These are phyloP conservation scores for Elongisporangium anandrum DNA, from an alignment of 352 stramenopile genomes.

Conservation along the genomic window DNA sequence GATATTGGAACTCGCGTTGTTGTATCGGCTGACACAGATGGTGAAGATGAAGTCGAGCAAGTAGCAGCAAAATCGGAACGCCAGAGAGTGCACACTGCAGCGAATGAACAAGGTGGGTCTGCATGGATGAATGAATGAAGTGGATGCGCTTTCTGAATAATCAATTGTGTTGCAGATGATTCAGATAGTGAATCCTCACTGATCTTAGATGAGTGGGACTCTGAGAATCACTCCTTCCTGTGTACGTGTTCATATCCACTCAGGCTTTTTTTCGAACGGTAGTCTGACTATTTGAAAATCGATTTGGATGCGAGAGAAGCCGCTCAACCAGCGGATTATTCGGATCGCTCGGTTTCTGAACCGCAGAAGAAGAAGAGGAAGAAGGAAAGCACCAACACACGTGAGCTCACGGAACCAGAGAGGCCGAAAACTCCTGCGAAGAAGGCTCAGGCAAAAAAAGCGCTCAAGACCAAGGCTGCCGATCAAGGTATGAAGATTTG, in stretches of 20 bases:
- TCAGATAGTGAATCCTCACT: background rate
- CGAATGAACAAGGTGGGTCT: background rate
- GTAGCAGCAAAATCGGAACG: background rate
- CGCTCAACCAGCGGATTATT: background rate
- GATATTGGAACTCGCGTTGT: background rate
- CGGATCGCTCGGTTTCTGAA: background rate
- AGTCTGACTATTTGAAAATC: no score
- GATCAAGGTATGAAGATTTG: background rate
- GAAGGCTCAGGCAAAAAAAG: background rate
- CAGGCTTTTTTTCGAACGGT: no score
- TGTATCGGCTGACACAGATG: background rate
- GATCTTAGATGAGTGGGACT: background rate
- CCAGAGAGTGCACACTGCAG: background rate
- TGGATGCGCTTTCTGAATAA: background rate
- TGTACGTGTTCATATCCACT: no score
- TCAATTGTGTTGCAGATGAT: background rate
- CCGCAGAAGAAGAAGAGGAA: background rate
- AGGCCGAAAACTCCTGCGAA: background rate
- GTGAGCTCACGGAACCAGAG: no score
- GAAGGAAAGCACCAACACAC: no score
- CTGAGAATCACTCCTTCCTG: background rate
- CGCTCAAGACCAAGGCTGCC: background rate
- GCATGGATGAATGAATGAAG: background rate
- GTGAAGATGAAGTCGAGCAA: background rate
- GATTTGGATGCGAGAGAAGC: no score